Evolutionary conservation across 306 rosid genomes (phyloP).

Genomic region (Cotoneaster glaucophyllus): DNA sequence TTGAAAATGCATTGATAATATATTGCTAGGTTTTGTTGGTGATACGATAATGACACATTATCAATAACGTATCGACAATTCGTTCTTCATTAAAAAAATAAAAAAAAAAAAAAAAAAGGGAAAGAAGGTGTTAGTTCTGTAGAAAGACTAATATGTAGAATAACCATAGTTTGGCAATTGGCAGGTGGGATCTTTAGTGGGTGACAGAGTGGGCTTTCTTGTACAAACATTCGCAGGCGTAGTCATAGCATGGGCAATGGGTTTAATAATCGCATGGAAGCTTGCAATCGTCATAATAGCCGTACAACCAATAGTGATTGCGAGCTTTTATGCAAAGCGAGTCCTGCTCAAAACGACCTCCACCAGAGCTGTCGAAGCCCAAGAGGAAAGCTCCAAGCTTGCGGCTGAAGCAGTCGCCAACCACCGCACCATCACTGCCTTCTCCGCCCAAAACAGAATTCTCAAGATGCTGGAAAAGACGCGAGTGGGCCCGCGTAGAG

Average conservation of each 20-base stretch:
- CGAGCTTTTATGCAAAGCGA: conserved; percentile 26
- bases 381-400: conserved; percentile 36
- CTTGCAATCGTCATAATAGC: conserved; percentile 35
- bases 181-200: conserved; percentile 56
- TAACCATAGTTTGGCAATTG: not conserved
- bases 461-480: conserved; percentile 25
- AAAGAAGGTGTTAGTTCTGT: no score
- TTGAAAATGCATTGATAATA: not conserved
- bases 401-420: conserved; percentile 47
- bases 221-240: conserved; percentile 40
- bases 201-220: conserved; percentile 38
- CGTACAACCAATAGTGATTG: conserved; percentile 35
- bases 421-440: conserved; percentile 31
- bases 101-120: no score
- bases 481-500: conserved; percentile 28
- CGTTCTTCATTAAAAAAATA: no score
- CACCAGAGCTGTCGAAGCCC: conserved; percentile 26
- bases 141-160: no score
- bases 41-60: no score
- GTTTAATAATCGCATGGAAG: conserved; percentile 43
- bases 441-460: conserved; percentile 38
- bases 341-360: conserved; percentile 34
- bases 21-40: no score
- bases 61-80: no score
- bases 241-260: conserved; percentile 38